Base-by-base conservation (phyloP, 768 basidiomycete genomes). In the Gymnopilus junonius region DNA sequence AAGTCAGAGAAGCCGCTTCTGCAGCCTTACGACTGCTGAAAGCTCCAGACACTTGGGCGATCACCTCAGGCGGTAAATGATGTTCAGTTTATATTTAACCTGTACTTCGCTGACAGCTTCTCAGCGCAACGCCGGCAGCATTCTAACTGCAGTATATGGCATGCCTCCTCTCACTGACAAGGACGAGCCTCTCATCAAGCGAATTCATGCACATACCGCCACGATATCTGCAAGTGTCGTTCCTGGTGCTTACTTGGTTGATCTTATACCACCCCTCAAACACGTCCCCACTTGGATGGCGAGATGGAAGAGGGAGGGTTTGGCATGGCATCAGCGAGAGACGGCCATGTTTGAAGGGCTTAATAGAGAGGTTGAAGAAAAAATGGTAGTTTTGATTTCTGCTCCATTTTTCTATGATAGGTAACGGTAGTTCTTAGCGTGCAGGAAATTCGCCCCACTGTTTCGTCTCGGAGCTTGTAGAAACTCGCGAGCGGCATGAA, bases 161-260 rank as follows among this genome's bases (percentile, higher is more conserved):
- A 64, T 65, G 82, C 65, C 86, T 0, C 88, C 90, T 69, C 85
- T 85, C 3, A 79, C 80, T n/a, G 87, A 90, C 68, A 84, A 85
- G 23, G 87, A 89, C 65, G 77, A 79, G 66, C 79, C 78, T 35
- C 83, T 40, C 21, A 82, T 63, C 67, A 83, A 76, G 66, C 81
- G 89, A 50, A 84, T 90, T 75, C 84, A 85, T 68, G 46, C 85
- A 87, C 11, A 79, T 90, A 40, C 81, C 11, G 11, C 27, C 4
- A n/a, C 14, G n/a, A 15, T 54, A 6, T 1, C 40, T 2, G 32
- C 27, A 4, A 27, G 35, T 15, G 27, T 32, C 11, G 83, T 45
- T 62, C 77, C 40, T 75, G 79, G 21, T 75, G 73, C 27, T 83
- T 90, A 59, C 78, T 81, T 60, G 10, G 62, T 63, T 11, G 59